Base-by-base conservation (phyloP, 768 basidiomycete species). In the Suillus hirtellus region DNA sequence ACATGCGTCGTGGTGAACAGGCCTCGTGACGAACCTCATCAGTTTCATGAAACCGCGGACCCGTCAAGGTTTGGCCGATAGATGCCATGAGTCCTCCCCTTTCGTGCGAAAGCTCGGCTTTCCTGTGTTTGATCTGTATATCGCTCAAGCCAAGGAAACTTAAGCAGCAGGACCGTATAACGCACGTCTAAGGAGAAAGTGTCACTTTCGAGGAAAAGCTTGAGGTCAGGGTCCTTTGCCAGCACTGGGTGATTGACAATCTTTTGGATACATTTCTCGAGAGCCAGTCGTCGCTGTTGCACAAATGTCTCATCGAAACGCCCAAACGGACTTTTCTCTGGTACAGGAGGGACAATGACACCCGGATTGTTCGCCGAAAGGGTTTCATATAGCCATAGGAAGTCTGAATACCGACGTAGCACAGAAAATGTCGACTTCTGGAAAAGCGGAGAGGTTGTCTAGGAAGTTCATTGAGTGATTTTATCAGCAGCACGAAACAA, bases 331-430 rank as follows among this genome's bases (percentile, higher is more conserved):
- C 90, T 93, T 81, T 99, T 99, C 75, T 96, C 97, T 0, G 97
- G 97, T 6, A 91, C 92, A 0, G 96, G 96, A 9, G 97, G 97
- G 0, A 99, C 95, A 44, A 99, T 90, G 2, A 99, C 95, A 10
- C 97, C 97, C 3, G 96, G 96, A 71, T 99, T 99, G 76, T 98
- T 98, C 68, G 77, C 73, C 0, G 88, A 89, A 2, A 99, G 83
- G 0, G 90, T 87, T 70, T 95, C 94, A 74, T 93, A 97, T 1
- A 99, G 77, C 97, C 97, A 99, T 21, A 98, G 84, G 70, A 99
- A 99, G 76, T 99, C 96, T 7, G 93, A 95, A 76, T 97, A 99
- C 38, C 97, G 89, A n/a, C 97, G 86, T 1, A 99, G 86, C 59
- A 98, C 97, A 2, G 95, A 96, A 74, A 97, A 96, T 1, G 87